These are phyloP conservation scores for Penicillium sp. DNA, from an alignment of 2,329 filamentous ascomycete species.

Conservation along the genomic window DNA sequence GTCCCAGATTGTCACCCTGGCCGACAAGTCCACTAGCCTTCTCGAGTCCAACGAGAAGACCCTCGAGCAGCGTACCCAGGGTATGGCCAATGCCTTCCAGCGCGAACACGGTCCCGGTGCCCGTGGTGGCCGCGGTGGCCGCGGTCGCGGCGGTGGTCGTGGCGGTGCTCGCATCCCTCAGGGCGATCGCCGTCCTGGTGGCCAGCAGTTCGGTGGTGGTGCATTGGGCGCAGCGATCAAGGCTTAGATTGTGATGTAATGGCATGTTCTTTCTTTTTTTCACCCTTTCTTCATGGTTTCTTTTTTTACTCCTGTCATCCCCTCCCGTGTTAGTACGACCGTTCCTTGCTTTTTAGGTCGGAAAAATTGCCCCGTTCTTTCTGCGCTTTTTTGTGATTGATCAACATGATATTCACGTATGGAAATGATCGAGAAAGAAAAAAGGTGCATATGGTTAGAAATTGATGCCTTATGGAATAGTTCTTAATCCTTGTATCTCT, in stretches of 20 bases:
- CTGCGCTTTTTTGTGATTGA: slow-evolving; percentile 16
- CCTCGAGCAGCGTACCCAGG: slow-evolving; percentile 93
- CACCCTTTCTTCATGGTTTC: slow-evolving; percentile 21
- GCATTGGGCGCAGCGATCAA: slow-evolving; percentile 53
- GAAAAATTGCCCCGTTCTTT: slow-evolving; percentile 18
- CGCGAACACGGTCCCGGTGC: slow-evolving; percentile 77
- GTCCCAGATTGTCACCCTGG: slow-evolving; percentile 87
- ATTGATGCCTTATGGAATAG: slow-evolving; percentile 15
- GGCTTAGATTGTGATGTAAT: slow-evolving; percentile 44
- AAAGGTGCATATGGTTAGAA: slow-evolving; percentile 16
- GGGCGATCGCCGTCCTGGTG: slow-evolving; percentile 47
- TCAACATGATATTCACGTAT: slow-evolving; percentile 17
- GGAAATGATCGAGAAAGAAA: slow-evolving; percentile 17
- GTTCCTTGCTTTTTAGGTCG: slow-evolving; percentile 14
- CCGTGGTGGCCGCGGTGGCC: slow-evolving; percentile 60
- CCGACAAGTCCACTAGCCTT: slow-evolving; percentile 92
- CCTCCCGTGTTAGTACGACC: slow-evolving; percentile 13
- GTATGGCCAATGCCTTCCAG: slow-evolving; percentile 93
- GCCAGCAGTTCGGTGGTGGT: slow-evolving; percentile 52
- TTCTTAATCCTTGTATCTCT: background rate
- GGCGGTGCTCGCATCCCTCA: slow-evolving; percentile 40
- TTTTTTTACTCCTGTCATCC: slow-evolving; percentile 18
- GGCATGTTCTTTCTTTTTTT: slow-evolving; percentile 30
- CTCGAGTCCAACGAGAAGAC: slow-evolving; percentile 98
- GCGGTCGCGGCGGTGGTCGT: slow-evolving; percentile 42